These are phyloP conservation scores for Candida namnaoensis DNA, from an alignment of 805 yeast species.

Conservation along the genomic window DNA sequence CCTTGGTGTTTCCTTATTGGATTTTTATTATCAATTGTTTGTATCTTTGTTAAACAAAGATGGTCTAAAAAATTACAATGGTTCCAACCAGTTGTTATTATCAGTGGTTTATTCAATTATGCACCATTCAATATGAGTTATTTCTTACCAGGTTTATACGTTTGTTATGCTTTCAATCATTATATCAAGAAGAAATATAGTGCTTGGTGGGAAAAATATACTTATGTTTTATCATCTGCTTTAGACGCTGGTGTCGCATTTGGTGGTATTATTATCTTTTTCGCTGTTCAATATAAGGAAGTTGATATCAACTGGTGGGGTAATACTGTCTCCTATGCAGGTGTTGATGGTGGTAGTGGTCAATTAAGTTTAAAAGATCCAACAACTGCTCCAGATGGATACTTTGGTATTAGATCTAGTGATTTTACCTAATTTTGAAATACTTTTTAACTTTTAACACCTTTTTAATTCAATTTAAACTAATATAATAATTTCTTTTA, in stretches of 20 bases:
- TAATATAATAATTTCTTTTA: no score
- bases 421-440: no score
- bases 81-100: conserved; percentile 42
- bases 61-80: conserved; percentile 16
- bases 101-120: conserved; percentile 38
- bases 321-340: conserved; percentile 28
- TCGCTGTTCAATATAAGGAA: conserved; percentile 36
- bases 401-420: conserved; percentile 19
- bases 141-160: conserved; percentile 19
- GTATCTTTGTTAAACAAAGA: conserved; percentile 18
- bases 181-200: conserved; percentile 25
- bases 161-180: conserved; percentile 36
- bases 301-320: conserved; percentile 59
- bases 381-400: conserved; percentile 23
- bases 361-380: conserved; percentile 9
- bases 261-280: conserved; percentile 41
- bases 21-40: conserved; percentile 22
- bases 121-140: conserved; percentile 45
- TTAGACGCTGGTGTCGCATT: conserved; percentile 57
- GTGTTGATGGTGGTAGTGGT: conserved; percentile 29
- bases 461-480: no score
- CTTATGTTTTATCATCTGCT: conserved; percentile 45
- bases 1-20: conserved; percentile 63
- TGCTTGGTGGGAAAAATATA: conserved; percentile 46
- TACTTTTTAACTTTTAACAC: no score